Conservation (phyloP, 192 early-diverging fungal species). For the Gryganskiella cystojenkinii region DNA sequence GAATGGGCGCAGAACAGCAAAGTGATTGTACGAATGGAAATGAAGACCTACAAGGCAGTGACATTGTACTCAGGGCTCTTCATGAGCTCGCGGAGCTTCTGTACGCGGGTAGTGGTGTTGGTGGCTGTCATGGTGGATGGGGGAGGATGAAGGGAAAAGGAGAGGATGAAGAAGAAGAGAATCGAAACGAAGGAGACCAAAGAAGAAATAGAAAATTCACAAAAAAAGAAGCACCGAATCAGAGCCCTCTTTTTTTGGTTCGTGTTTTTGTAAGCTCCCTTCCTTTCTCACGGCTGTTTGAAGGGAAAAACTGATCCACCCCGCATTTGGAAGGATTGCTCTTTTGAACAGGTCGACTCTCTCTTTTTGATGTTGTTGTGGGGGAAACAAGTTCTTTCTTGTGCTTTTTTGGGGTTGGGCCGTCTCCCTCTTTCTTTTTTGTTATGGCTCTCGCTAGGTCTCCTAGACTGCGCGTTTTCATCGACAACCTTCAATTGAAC, state of each 20-base stretch:
- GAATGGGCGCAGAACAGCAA: neutral
- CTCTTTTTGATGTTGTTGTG: too few relatives aligned
- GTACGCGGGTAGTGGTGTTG: slow-evolving; percentile 65
- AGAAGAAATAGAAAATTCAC: slow-evolving; percentile 5
- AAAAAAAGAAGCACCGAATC: neutral
- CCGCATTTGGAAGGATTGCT: slow-evolving; percentile 16
- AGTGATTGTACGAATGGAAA: neutral
- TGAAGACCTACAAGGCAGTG: slow-evolving; percentile 57
- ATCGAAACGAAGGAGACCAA: neutral
- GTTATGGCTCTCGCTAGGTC: neutral
- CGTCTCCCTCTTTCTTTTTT: neutral
- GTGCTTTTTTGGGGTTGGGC: neutral
- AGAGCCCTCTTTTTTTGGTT: neutral
- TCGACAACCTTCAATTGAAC: too few relatives aligned
- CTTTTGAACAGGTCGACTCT: neutral
- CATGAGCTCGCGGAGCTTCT: slow-evolving; percentile 72
- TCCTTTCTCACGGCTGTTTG: neutral
- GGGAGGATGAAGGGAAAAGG: neutral
- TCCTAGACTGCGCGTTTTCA: too few relatives aligned
- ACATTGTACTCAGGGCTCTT: slow-evolving; percentile 60
- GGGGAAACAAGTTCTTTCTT: too few relatives aligned
- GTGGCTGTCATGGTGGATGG: slow-evolving; percentile 27
- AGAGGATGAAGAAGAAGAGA: slow-evolving; percentile 3
- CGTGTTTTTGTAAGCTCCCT: neutral
- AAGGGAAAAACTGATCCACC: slow-evolving; percentile 14